Percentiles rank a stretch among this genome's conserved stretches.
phyloP scores from a whole-genome alignment of 164 flowering plant genomes.

The Chimonanthus praecox region DNA sequence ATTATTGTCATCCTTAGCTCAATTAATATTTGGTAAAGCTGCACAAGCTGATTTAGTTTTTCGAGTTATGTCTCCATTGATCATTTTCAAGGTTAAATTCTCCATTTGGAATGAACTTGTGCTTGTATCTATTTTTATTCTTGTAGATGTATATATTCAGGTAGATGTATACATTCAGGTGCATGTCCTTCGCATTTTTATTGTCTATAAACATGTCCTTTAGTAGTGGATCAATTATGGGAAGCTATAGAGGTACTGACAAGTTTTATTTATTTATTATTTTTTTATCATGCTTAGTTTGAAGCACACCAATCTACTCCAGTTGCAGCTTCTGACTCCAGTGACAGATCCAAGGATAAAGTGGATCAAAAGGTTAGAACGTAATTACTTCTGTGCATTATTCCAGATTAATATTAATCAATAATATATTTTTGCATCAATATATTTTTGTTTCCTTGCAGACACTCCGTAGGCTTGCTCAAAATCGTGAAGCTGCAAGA shows the following conservation, averaged over 20 bases:
- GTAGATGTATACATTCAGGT: neutral
- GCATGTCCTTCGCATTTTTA: neutral
- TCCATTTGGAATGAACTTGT: neutral
- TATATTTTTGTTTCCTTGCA: slow-evolving; percentile 20
- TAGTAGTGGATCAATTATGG: neutral
- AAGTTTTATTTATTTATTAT: neutral
- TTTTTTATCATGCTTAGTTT: slow-evolving; percentile 33
- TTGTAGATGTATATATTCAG: neutral
- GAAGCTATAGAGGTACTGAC: slow-evolving; percentile 1
- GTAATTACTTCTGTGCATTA: neutral
- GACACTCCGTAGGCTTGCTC: slow-evolving; percentile 94
- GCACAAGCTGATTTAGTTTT: too few species aligned
- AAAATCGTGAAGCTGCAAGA: slow-evolving; percentile 99
- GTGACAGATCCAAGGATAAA: slow-evolving; percentile 83
- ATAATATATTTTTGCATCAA: neutral
- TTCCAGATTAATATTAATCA: neutral
- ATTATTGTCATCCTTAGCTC: too few species aligned
- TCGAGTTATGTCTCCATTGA: too few species aligned
- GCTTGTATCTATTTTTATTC: neutral
- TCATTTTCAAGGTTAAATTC: too few species aligned
- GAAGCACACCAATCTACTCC: slow-evolving; percentile 43
- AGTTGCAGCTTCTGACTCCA: slow-evolving; percentile 63
- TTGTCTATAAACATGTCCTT: neutral
- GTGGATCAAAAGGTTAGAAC: slow-evolving; percentile 75
- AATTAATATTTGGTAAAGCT: too few species aligned